Percentiles rank a stretch among this genome's conserved stretches.
Conservation (phyloP, 805 yeast genomes). For the Kregervanrija pseudodelftensis region DNA sequence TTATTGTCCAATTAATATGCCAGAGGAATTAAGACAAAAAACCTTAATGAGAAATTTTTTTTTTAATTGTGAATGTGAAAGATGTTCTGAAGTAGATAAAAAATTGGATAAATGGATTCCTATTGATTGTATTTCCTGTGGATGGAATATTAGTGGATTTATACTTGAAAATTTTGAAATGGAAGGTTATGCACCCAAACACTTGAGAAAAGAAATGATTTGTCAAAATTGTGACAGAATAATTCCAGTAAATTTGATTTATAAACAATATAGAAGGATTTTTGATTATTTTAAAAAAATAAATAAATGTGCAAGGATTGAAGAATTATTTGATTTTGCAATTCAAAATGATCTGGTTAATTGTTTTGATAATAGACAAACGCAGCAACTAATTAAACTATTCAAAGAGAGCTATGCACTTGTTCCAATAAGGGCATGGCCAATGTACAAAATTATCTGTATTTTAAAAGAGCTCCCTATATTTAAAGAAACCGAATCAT, state of each 20-base stretch:
- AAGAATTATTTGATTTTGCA: constrained; percentile 1
- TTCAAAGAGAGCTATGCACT: not conserved
- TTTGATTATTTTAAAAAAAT: constrained; percentile 1
- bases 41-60: constrained; percentile 25
- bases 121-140: constrained; percentile 21
- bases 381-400: not conserved
- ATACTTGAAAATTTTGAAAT: constrained; percentile 2
- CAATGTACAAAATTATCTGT: constrained; percentile 10
- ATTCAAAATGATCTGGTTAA: no score
- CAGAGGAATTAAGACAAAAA: constrained; percentile 23
- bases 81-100: constrained; percentile 13
- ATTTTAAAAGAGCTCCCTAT: constrained; percentile 7
- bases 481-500: constrained; percentile 4
- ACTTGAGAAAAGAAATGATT: not conserved
- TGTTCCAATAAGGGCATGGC: constrained; percentile 19
- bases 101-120: constrained; percentile 24
- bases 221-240: constrained; percentile 5
- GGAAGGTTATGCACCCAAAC: not conserved
- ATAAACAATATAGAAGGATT: constrained; percentile 1
- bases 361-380: not conserved
- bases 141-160: constrained; percentile 12
- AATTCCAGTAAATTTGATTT: not conserved
- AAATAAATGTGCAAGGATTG: not conserved
- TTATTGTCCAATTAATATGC: constrained; percentile 24
- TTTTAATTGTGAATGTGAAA: constrained; percentile 29